Conservation (phyloP, 352 stramenopile genomes). For the Globisporangium abappressorium region DNA sequence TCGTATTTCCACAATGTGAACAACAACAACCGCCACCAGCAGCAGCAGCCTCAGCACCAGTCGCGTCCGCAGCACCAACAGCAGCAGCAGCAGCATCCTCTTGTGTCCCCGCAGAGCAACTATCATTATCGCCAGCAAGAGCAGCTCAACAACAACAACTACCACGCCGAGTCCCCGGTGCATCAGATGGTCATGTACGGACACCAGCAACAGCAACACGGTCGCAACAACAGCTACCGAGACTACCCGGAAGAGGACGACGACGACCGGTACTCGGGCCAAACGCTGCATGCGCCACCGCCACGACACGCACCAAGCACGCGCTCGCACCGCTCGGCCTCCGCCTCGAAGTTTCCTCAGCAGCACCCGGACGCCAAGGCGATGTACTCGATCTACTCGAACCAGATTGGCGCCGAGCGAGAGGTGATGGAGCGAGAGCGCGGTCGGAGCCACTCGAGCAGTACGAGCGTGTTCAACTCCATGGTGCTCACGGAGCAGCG, state of each 20-base stretch:
- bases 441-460: constrained; percentile 21
- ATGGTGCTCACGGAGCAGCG: constrained; percentile 55
- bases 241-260: constrained; percentile 34
- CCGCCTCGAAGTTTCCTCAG: constrained; percentile 6
- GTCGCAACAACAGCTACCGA: constrained; percentile 23
- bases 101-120: constrained; percentile 16
- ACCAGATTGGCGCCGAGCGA: constrained; percentile 13
- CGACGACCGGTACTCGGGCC: constrained; percentile 22
- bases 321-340: constrained; percentile 8
- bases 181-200: constrained; percentile 15
- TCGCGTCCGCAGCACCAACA: constrained; percentile 25
- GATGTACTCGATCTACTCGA: constrained; percentile 37
- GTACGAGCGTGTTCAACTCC: constrained; percentile 35
- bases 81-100: constrained; percentile 24
- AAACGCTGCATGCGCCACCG: constrained; percentile 10
- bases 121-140: constrained; percentile 20
- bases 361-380: constrained; percentile 16
- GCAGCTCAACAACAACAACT: constrained; percentile 16
- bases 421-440: constrained; percentile 8
- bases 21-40: constrained; percentile 29
- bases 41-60: constrained; percentile 23
- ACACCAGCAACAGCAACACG: constrained; percentile 13
- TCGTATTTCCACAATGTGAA: constrained; percentile 37
- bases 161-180: constrained; percentile 5
- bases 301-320: constrained; percentile 6